Base-by-base conservation (phyloP, 1,284 basidiomycete genomes). In the Heterobasidion parviporum region DNA sequence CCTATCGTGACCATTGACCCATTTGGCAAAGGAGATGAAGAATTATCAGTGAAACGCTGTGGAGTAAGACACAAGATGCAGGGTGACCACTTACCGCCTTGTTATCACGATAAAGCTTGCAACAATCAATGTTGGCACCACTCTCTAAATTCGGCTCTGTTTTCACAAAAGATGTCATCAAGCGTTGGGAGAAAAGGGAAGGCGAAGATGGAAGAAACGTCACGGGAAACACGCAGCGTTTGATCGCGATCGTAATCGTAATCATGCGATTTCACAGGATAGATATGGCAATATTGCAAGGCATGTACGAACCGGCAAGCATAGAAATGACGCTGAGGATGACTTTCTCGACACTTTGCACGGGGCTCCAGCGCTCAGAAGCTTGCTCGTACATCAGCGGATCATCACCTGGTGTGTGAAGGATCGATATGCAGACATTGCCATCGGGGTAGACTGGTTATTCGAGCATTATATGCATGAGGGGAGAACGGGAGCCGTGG, bases 91-190 rank as follows among this genome's bases (percentile, higher is more conserved):
- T 61, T 59, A 83, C 81, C 60, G 73, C 68, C 55, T 79, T 81
- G 70, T 97, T 86, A 61, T 97, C 94, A 56, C 94, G 82, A 69
- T 95, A 97, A 50, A 97, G 76, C 73, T 98, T 98, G 77, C 92
- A 94, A 68, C 92, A 94, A 72, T 99, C 96, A 59, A 99, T 92
- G 73, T 98, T 98, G 50, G 97, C 97, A 36, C 96, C 96, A 62
- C 90, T 94, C 74, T 99, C 97, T 54, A 98, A 81, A 72, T 99
- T 99, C n/a, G 97, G 97, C 76, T 99, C 96, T 87, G 63, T 54
- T 26, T 26, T 26, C 26, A 35, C n/a, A 18, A 20, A 48, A 48
- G 16, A 48, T 20, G n/a, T 16, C 12, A 44, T 16, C 12, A 44
- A 16, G 46, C 10, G 26, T 32, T 10, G 10, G 16, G 20, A 1